Percentiles rank a stretch among this genome's conserved stretches.
These are phyloP conservation scores for Primulina tabacum DNA, from an alignment of 257 asterid genomes.

Conservation along the genomic window DNA sequence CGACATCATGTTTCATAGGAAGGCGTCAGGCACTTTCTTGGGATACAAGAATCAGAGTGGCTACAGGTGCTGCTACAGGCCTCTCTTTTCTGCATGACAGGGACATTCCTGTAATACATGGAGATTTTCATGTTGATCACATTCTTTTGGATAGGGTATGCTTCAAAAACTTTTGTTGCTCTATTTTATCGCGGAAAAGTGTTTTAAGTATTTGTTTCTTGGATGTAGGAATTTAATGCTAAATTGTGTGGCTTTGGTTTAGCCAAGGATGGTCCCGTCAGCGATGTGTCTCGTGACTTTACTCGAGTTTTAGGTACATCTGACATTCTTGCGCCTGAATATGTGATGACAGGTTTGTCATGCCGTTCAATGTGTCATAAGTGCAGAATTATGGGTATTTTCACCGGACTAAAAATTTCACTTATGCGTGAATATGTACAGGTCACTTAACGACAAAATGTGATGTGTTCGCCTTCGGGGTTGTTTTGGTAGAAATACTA, in stretches of 20 bases:
- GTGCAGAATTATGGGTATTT: not conserved
- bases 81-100: constrained; percentile 53
- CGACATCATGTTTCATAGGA: constrained; percentile 32
- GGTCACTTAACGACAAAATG: constrained; percentile 22
- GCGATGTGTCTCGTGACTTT: constrained; percentile 43
- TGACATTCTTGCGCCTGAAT: too few relatives aligned
- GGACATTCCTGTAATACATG: constrained; percentile 44
- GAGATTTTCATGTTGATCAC: constrained; percentile 36
- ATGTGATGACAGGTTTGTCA: too few relatives aligned
- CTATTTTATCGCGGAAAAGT: not conserved
- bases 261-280: constrained; percentile 47
- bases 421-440: not conserved
- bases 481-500: constrained; percentile 26
- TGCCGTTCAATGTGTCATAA: too few relatives aligned
- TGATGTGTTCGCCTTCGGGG: constrained; percentile 24
- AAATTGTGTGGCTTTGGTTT: constrained; percentile 48
- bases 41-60: constrained; percentile 55
- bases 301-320: constrained; percentile 44
- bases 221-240: constrained; percentile 52
- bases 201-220: too few relatives aligned
- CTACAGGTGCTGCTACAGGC: constrained; percentile 55
- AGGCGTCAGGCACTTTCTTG: constrained; percentile 43
- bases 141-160: constrained; percentile 52
- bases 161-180: not conserved
- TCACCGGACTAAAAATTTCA: not conserved